Evolutionary conservation across 2,329 filamentous ascomycete genomes (phyloP).

Genomic region (Penicillium sp.): DNA sequence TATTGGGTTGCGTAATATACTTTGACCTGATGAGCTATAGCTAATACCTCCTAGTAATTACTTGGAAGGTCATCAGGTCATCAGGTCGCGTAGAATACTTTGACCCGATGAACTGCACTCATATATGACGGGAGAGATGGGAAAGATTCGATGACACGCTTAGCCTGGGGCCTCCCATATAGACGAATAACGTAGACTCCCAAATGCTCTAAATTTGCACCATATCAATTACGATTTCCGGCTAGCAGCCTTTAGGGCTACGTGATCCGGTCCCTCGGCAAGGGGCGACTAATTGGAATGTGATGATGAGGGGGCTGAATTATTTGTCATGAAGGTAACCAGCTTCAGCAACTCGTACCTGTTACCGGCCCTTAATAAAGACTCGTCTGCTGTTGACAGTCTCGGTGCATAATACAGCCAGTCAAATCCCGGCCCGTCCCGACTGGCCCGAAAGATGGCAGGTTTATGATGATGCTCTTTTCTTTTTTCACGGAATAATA

Average conservation of each 20-base stretch:
- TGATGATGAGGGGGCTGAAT: slow-evolving; percentile 2
- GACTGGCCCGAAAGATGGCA: slow-evolving; percentile 5
- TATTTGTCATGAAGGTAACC: slow-evolving; percentile 4
- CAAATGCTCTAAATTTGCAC: background rate
- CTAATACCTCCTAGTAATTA: no score
- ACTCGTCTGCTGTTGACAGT: background rate
- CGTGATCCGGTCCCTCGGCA: background rate
- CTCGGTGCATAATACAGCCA: background rate
- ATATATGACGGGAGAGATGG: background rate
- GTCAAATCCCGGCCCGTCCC: slow-evolving; percentile 11
- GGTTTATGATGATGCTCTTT: background rate
- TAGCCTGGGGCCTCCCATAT: background rate
- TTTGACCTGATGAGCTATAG: no score
- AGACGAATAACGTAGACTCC: background rate
- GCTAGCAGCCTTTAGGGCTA: slow-evolving; percentile 5
- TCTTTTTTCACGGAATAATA: background rate
- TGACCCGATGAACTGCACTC: no score
- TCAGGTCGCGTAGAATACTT: no score
- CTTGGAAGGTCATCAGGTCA: no score
- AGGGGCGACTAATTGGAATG: slow-evolving; percentile 14
- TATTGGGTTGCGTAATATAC: no score
- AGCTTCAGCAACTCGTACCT: background rate
- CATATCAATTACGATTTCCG: background rate
- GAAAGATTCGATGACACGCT: background rate
- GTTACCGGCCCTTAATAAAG: background rate